phyloP scores from a whole-genome alignment of 2,329 filamentous ascomycete genomes.

The Plenodomus tracheiphilus region DNA sequence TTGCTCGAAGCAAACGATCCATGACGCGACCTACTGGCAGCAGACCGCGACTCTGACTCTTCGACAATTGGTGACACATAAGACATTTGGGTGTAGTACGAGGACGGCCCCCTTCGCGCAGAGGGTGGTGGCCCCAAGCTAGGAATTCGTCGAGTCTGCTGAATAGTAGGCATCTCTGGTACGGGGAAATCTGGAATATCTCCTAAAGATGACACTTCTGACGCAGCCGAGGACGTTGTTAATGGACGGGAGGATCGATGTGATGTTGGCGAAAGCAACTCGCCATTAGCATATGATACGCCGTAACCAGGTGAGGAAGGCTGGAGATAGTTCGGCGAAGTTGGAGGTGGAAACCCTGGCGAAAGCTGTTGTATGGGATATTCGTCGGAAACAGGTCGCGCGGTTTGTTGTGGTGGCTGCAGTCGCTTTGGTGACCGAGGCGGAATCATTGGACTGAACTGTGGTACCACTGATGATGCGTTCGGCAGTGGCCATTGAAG shows the following conservation, averaged over 20 bases:
- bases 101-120: conserved; percentile 51
- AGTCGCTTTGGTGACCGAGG: conserved; percentile 35
- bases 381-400: conserved; percentile 44
- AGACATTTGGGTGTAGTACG: conserved; percentile 53
- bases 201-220: conserved; percentile 45
- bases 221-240: conserved; percentile 44
- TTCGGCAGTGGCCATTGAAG: conserved; percentile 54
- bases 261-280: conserved; percentile 37
- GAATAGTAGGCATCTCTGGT: conserved; percentile 38
- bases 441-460: conserved; percentile 26
- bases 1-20: conserved; percentile 55
- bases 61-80: conserved; percentile 55
- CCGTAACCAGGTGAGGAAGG: conserved; percentile 25
- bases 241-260: conserved; percentile 39
- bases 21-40: conserved; percentile 46
- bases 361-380: conserved; percentile 37
- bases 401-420: conserved; percentile 48
- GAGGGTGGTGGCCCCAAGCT: conserved; percentile 55
- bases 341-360: conserved; percentile 22
- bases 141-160: conserved; percentile 44
- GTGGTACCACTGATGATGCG: conserved; percentile 28
- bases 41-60: conserved; percentile 51
- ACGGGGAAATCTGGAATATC: conserved; percentile 49
- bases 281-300: conserved; percentile 36
- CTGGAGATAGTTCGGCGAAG: conserved; percentile 25